Percentiles rank a stretch among this genome's conserved stretches.
Evolutionary conservation across 495 filamentous ascomycete genomes (phyloP).

Genomic region (Cetradonia linearis): DNA sequence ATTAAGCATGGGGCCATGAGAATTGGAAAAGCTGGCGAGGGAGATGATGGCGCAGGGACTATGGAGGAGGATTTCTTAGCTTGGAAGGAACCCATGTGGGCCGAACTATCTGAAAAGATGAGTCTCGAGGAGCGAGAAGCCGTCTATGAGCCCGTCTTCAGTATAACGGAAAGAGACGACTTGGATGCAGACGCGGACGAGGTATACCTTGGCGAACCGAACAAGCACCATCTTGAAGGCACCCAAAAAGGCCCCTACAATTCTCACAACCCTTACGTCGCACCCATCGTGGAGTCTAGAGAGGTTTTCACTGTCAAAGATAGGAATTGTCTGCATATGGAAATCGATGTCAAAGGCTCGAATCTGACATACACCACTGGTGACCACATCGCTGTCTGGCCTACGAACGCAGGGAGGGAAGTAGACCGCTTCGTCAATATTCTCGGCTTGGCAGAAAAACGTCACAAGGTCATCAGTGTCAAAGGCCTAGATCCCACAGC

Average conservation of each 20-base stretch:
- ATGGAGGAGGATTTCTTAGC: constrained; percentile 99
- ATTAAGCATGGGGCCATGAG: constrained; percentile 69
- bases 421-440: constrained; percentile 82
- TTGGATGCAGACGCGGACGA: constrained; percentile 66
- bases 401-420: constrained; percentile 86
- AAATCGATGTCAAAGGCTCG: constrained; percentile 81
- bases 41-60: constrained; percentile 94
- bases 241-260: constrained; percentile 82
- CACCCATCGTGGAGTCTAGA: constrained; percentile 78
- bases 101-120: constrained; percentile 68
- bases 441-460: constrained; percentile 64
- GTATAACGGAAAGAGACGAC: constrained; percentile 65
- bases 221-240: constrained; percentile 88
- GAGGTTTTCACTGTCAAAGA: constrained; percentile 89
- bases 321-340: constrained; percentile 94
- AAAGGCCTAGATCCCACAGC: constrained; percentile 92
- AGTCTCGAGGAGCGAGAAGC: constrained; percentile 89
- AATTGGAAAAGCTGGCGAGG: constrained; percentile 84
- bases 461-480: constrained; percentile 74
- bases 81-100: constrained; percentile 99
- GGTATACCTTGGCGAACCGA: constrained; percentile 94
- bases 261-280: constrained; percentile 93
- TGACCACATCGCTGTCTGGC: constrained; percentile 96
- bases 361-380: constrained; percentile 88
- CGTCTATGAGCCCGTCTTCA: constrained; percentile 88